Evolutionary conservation across 78 protist genomes (phyloP).

Genomic region (Dictyostelium firmibasis): DNA sequence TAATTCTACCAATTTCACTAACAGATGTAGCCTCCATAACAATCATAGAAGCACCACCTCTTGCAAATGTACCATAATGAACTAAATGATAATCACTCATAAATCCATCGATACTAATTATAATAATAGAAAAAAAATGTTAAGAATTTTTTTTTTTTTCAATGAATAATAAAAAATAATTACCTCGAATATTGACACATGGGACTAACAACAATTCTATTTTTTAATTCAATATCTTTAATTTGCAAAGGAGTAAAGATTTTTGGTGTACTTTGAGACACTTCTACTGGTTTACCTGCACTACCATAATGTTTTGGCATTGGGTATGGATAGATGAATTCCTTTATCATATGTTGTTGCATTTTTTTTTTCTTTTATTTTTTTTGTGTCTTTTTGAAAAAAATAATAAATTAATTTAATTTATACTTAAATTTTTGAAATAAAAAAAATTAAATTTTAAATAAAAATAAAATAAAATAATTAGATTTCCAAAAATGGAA

Average conservation of each 20-base stretch:
- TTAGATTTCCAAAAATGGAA: too few species aligned
- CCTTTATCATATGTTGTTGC: background rate
- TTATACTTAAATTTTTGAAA: too few species aligned
- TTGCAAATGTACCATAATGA: constrained; percentile 35
- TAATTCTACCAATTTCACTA: constrained; percentile 39
- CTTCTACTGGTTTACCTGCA: background rate
- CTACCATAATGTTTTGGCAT: constrained; percentile 10
- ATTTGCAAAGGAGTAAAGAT: constrained; percentile 11
- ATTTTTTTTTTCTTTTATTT: background rate
- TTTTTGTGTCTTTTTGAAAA: background rate
- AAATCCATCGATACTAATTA: constrained; percentile 40
- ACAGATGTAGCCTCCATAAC: constrained; percentile 52
- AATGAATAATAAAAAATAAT: background rate
- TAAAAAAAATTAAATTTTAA: too few species aligned
- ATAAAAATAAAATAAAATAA: too few species aligned
- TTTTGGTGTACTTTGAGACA: background rate
- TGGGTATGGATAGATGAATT: background rate
- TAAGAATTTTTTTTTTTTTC: background rate
- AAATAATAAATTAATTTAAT: background rate
- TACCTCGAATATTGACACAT: constrained; percentile 2
- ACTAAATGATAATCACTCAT: constrained; percentile 58
- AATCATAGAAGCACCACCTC: constrained; percentile 42
- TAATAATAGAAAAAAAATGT: background rate
- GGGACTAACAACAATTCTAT: constrained; percentile 41
- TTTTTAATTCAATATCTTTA: constrained; percentile 8